These are phyloP conservation scores for Cynanchum wilfordii DNA, from an alignment of 257 asterid genomes.

Conservation along the genomic window DNA sequence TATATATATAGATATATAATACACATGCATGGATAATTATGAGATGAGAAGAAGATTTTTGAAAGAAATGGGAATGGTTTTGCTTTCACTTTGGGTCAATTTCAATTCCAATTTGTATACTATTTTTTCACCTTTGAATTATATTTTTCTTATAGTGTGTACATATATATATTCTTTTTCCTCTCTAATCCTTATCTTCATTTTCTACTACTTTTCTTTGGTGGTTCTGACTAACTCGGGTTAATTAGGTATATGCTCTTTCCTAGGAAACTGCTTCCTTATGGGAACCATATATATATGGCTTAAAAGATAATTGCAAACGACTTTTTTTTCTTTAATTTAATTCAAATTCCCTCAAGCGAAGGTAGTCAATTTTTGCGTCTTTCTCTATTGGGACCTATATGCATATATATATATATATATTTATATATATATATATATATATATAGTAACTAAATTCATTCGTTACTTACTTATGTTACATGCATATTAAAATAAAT, in stretches of 20 bases:
- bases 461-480: too few species aligned
- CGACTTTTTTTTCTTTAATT: background rate
- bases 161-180: background rate
- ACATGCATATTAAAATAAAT: too few species aligned
- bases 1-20: too few species aligned
- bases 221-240: background rate
- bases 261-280: constrained; percentile 40
- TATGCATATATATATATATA: background rate
- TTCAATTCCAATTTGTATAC: background rate
- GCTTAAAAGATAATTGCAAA: too few species aligned
- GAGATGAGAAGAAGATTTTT: background rate
- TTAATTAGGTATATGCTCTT: constrained; percentile 19
- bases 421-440: too few species aligned
- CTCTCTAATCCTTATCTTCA: background rate
- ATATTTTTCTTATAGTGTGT: too few species aligned
- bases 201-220: background rate
- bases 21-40: constrained; percentile 2
- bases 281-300: background rate
- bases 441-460: too few species aligned
- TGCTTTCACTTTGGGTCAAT: constrained; percentile 15
- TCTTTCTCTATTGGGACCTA: background rate
- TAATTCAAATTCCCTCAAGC: background rate
- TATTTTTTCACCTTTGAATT: constrained; percentile 4
- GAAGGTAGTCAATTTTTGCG: background rate
- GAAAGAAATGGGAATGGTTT: background rate